Percentiles rank a stretch among this genome's conserved stretches.
phyloP scores from a whole-genome alignment of 1,284 basidiomycete species.

The Ganoderma leucocontextum region DNA sequence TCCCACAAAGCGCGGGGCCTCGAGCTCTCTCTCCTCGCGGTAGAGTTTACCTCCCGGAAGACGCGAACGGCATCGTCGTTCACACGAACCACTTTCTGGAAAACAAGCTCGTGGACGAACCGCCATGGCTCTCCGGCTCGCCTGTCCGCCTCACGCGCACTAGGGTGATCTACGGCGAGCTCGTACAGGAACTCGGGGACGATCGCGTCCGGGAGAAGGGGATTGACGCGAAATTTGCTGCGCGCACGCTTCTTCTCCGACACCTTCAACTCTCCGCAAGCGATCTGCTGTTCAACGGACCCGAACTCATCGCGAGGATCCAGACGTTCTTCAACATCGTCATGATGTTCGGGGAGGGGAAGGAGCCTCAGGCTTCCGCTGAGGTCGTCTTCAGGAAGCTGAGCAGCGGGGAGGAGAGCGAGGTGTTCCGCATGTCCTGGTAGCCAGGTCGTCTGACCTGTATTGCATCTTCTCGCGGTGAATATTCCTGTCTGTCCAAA shows the following conservation, averaged over 20 bases:
- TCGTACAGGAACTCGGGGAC: slow-evolving; percentile 28
- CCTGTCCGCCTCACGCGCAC: slow-evolving; percentile 42
- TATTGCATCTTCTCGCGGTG: not conserved
- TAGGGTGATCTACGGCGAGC: slow-evolving; percentile 36
- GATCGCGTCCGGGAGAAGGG: slow-evolving; percentile 30
- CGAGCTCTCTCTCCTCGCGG: slow-evolving; percentile 44
- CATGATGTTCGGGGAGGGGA: slow-evolving; percentile 42
- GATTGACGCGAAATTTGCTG: slow-evolving; percentile 35
- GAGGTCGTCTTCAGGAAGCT: slow-evolving; percentile 45
- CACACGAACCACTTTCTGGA: slow-evolving; percentile 49
- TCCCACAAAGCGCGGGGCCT: slow-evolving; percentile 35
- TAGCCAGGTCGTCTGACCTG: slow-evolving; percentile 18
- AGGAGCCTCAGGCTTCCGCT: slow-evolving; percentile 38
- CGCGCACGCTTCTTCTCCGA: slow-evolving; percentile 43
- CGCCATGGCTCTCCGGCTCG: slow-evolving; percentile 44
- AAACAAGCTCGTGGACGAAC: slow-evolving; percentile 44
- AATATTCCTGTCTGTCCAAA: too few species aligned
- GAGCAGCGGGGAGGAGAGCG: slow-evolving; percentile 37
- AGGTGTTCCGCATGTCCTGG: slow-evolving; percentile 40
- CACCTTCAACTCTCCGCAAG: slow-evolving; percentile 41
- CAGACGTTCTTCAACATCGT: slow-evolving; percentile 48
- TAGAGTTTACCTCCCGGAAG: slow-evolving; percentile 38
- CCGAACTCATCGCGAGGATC: slow-evolving; percentile 33
- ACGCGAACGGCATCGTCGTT: slow-evolving; percentile 40
- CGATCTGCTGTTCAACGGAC: slow-evolving; percentile 44